Evolutionary conservation across 1,139 yeast species (phyloP).

Genomic region (Suhomyces kunorum): DNA sequence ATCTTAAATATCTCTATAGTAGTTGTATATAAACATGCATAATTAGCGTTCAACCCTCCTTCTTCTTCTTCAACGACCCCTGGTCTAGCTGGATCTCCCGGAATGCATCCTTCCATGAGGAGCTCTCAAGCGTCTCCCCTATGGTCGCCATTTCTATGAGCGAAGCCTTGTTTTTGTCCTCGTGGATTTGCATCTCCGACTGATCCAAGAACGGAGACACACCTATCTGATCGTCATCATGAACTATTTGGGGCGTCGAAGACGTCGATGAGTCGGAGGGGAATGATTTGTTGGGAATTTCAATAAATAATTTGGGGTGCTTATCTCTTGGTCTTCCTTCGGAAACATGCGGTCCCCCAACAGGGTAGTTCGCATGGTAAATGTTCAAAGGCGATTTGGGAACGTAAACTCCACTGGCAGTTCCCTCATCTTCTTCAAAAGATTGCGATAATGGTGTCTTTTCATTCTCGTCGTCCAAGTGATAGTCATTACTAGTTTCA

Average conservation of each 20-base stretch:
- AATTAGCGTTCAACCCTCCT: neutral
- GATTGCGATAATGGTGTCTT: slow-evolving; percentile 12
- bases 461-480: slow-evolving; percentile 6
- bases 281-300: slow-evolving; percentile 18
- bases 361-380: slow-evolving; percentile 20
- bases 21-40: neutral
- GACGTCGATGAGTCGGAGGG: slow-evolving; percentile 9
- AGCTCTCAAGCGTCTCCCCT: slow-evolving; percentile 29
- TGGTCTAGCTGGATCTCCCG: slow-evolving; percentile 19
- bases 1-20: neutral
- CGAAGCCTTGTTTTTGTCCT: slow-evolving; percentile 17
- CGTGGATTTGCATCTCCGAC: slow-evolving; percentile 7
- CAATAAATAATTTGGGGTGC: slow-evolving; percentile 25
- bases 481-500: neutral
- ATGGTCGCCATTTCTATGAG: slow-evolving; percentile 27
- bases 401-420: slow-evolving; percentile 30
- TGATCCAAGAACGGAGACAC: slow-evolving; percentile 16
- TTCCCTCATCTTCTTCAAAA: slow-evolving; percentile 13
- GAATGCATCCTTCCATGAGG: slow-evolving; percentile 33
- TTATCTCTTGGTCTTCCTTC: neutral
- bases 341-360: slow-evolving; percentile 4
- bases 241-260: slow-evolving; percentile 3
- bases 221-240: slow-evolving; percentile 11
- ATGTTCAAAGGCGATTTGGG: slow-evolving; percentile 36
- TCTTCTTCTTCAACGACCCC: neutral